Evolutionary conservation across 768 basidiomycete genomes (phyloP), one percentile per base, ranked within the genome.

Genomic region (Pleurotus tuoliensis): DNA sequence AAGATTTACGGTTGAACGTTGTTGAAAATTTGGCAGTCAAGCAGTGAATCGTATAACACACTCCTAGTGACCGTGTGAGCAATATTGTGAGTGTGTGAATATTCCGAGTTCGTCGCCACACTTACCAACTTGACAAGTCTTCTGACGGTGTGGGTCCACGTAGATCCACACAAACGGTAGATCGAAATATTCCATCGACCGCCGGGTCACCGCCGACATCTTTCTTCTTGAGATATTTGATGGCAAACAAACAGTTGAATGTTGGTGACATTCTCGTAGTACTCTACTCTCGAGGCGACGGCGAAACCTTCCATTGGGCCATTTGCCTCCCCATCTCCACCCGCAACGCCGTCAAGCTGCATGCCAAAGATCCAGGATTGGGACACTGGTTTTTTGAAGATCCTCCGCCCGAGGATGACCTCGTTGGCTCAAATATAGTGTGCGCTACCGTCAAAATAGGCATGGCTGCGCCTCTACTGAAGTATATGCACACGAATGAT

Each of bases 351-450:
- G n/a, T 25, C 24, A 55, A 55, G 24, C 24, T 55, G 3, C 54
- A 55, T 38, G 43, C 43, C 6, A 55, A 55, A 45, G n/a, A 55
- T 4, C 24, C 34, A 2, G 25, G 43, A 9, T 15, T 9, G 4
- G 37, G 30, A 11, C 18, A 45, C 16, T 55, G 54, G 54, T 55
- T 55, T 22, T 55, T 55, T 16, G 54, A 55, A 46, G 25, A 55
- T 24, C 54, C 54, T 12, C 54, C 54, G 9, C 45, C 40, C 7
- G 20, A 53, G 9, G 43, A 45, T 7, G 46, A 18, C 7, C 37
- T 55, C 6, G 8, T 47, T 4, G 30, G 20, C 9, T 46, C 54
- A 5, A 41, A 13, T n/a, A 45, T 27, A 9, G 18, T 55, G 18
- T 25, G 24, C 34, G 54, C 54, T n/a, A 44, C 45, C 9, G n/a